Base-by-base conservation (phyloP, 2,329 filamentous ascomycete species). In the Colletotrichum paranaense region DNA sequence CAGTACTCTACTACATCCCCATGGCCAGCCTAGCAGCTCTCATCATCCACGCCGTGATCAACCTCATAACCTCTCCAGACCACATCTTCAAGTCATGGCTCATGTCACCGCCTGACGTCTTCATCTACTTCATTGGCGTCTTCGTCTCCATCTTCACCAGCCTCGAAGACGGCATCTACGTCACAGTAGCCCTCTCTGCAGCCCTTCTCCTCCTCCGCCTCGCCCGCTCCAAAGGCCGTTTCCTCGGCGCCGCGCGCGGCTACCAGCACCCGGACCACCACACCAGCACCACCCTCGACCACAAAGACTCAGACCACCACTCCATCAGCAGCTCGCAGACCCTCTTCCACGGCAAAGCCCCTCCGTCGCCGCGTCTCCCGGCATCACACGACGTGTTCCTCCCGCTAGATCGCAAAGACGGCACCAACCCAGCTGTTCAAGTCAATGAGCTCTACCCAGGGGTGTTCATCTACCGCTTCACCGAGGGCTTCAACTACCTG, bases 21-120 rank as follows among this genome's bases (percentile, higher is more conserved):
- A 91, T 88, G 68, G 89, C 93, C 1, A 88, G 90, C 1, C 87
- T 97, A 5, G 88, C 93, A 0, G 94, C 90, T n/a, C 89, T 97
- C 76, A 96, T 97, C 78, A 95, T 97, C 73, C 94, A 97, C 80
- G 94, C 94, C 3, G 94, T 96, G 0, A 90, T 90, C 77, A 93
- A 95, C 78, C 84, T 95, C 63, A 89, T 95, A 77, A 92, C 92
- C 0, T 90, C 92, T 0, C 93, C 93, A 0, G 92, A 92, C 76
- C 91, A 90, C 0, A 86, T 95, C 2, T 94, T 94, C 81, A 91
- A 92, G 73, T 95, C 94, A 82, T 95, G 93, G 93, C 88, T 89
- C 49, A 88, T 94, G 0, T 93, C 92, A 0, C 94, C 94, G 0
- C 78, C 94, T 0, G 94, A 96, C 78, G 89, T 93, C 0, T 72